Evolutionary conservation across 441 rosid species (phyloP).

Genomic region (Macaranga tanarius): DNA sequence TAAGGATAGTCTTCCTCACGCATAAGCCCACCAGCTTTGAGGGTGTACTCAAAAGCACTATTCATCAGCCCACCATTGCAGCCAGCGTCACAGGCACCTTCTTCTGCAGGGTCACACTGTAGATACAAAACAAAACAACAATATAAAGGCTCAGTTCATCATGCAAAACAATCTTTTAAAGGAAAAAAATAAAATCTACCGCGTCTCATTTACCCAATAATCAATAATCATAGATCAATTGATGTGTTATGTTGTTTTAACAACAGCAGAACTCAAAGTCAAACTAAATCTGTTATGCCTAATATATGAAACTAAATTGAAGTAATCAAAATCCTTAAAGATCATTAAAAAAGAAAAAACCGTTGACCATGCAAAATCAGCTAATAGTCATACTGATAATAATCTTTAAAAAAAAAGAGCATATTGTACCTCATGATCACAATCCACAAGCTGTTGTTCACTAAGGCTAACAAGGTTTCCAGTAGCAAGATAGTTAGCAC

Average conservation of each 20-base stretch:
- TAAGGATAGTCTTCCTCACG: conserved; percentile 91
- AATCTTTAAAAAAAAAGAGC: too few relatives aligned
- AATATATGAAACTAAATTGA: background rate
- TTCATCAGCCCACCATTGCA: conserved; percentile 95
- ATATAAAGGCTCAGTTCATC: background rate
- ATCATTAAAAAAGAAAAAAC: too few relatives aligned
- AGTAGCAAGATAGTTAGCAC: conserved; percentile 79
- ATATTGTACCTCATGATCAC: conserved; percentile 85
- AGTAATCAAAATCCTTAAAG: background rate
- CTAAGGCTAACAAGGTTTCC: conserved; percentile 90
- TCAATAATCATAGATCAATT: too few relatives aligned
- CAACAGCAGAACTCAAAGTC: background rate
- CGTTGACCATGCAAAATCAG: background rate
- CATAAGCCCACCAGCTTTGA: conserved; percentile 89
- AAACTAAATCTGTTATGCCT: background rate
- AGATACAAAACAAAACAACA: conserved; percentile 5
- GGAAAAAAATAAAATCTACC: too few relatives aligned
- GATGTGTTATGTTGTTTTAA: too few relatives aligned
- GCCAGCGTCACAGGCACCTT: conserved; percentile 83
- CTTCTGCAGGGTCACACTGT: conserved; percentile 93
- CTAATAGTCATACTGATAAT: too few relatives aligned
- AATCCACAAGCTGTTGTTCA: conserved; percentile 98
- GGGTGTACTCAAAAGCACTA: conserved; percentile 87
- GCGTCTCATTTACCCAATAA: too few relatives aligned
- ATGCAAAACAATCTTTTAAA: background rate